These are phyloP conservation scores for Thalassiosira profunda DNA, from an alignment of 108 stramenopile genomes.

Conservation along the genomic window DNA sequence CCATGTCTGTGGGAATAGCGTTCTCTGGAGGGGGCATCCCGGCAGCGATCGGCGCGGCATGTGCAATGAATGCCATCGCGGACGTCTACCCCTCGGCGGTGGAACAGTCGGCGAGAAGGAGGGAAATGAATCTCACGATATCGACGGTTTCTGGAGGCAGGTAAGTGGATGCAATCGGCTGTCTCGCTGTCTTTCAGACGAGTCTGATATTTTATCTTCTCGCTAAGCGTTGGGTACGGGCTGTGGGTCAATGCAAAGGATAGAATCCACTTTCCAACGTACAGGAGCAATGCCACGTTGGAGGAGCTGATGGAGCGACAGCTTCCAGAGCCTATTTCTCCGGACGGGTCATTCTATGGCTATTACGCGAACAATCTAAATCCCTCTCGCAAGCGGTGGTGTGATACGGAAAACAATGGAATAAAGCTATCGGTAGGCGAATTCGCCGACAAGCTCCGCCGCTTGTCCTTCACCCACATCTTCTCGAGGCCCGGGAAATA, in stretches of 20 bases:
- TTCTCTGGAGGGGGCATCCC: constrained; percentile 14
- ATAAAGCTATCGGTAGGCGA: no score
- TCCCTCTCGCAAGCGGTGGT: no score
- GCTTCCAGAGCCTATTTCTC: no score
- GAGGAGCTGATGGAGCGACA: background rate
- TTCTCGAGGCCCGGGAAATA: no score
- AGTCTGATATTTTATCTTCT: background rate
- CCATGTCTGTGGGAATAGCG: constrained; percentile 18
- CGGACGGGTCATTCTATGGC: no score
- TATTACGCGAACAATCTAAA: no score
- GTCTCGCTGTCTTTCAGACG: background rate
- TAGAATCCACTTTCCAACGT: constrained; percentile 8
- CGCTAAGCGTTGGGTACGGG: constrained; percentile 9
- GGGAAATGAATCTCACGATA: no score
- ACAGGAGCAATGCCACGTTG: constrained; percentile 1
- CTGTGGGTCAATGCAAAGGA: constrained; percentile 9
- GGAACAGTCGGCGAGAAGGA: no score
- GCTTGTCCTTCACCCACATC: no score
- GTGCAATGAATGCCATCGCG: constrained; percentile 13
- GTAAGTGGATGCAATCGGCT: background rate
- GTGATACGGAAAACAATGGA: no score
- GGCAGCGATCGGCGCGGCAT: constrained; percentile 11
- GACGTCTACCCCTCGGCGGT: constrained; percentile 10
- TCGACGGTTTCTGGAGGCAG: constrained; percentile 16
- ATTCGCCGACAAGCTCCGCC: no score